Evolutionary conservation across 2,329 filamentous ascomycete species (phyloP), one percentile per base, ranked within the genome.

Genomic region (Setomelanomma holmii): DNA sequence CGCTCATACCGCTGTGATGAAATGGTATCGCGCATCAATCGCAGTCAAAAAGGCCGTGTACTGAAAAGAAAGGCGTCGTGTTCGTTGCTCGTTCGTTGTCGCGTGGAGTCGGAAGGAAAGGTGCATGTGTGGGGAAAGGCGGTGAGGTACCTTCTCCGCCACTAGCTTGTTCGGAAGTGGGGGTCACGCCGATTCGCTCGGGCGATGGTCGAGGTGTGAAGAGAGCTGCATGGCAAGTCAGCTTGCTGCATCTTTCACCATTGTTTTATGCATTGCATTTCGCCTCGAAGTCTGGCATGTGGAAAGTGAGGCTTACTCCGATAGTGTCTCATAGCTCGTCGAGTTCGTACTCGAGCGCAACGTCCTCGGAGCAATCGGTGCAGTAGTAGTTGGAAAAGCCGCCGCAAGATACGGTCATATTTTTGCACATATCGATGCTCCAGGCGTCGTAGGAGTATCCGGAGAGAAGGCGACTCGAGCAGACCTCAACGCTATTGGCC

Each of bases 381-480:
- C 77, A 79, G 61, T 78, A 79, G 60, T 76, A 78, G 49, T 76
- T 76, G 30, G 72, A 74, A 57, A 78, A 77, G 43, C 77, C 77
- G 45, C 71, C 73, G 58, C 76, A 79, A 34, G 60, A 67, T 20
- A 74, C 72, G 16, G 65, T 66, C 62, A 75, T 75, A 59, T 76
- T 75, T 56, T 75, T 76, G 65, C 76, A 78, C 75, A 78, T 79
- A 64, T 80, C 78, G 60, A 76, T 78, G 50, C 74, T 75, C 78
- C 77, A 80, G 19, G 76, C 75, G 53, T 80, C 78, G 61, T 76
- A 76, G 2, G 77, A 79, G 66, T 80, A 79, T 51, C 77, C 74
- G 16, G 72, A 76, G 19, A 80, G 72, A 5, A 77, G 75, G 16
- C 78, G 75, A 46, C 75, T 76, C 8, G 64, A 68, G 68, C 78